phyloP scores from a whole-genome alignment of 805 yeast genomes.

The Barnettozyma sucrosica region DNA sequence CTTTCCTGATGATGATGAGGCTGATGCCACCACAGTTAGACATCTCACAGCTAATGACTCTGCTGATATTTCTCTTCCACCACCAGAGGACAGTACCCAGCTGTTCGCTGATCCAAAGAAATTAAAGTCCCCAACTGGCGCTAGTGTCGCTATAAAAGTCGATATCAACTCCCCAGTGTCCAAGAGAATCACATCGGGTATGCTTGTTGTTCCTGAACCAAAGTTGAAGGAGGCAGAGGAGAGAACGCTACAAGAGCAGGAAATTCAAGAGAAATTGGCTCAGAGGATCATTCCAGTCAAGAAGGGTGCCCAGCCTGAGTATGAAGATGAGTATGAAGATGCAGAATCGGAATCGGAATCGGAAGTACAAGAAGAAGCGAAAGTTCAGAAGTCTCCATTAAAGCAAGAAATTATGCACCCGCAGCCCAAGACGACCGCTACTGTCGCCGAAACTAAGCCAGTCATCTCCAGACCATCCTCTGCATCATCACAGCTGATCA shows the following conservation, averaged over 20 bases:
- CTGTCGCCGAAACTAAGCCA: neutral
- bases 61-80: slow-evolving; percentile 28
- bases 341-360: slow-evolving; percentile 1
- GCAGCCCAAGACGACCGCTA: neutral
- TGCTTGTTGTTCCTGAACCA: slow-evolving; percentile 39
- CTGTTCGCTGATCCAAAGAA: slow-evolving; percentile 23
- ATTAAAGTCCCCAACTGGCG: slow-evolving; percentile 11
- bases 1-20: slow-evolving; percentile 25
- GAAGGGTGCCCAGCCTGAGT: slow-evolving; percentile 6
- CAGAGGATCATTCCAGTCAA: slow-evolving; percentile 21
- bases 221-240: slow-evolving; percentile 35
- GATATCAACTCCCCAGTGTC: slow-evolving; percentile 18
- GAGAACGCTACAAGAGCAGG: slow-evolving; percentile 34
- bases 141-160: slow-evolving; percentile 16
- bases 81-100: slow-evolving; percentile 21
- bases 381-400: neutral
- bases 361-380: slow-evolving; percentile 2
- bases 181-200: slow-evolving; percentile 38
- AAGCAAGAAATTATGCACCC: neutral
- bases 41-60: slow-evolving; percentile 28
- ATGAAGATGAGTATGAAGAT: neutral
- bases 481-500: slow-evolving; percentile 1
- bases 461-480: slow-evolving; percentile 1
- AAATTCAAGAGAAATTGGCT: slow-evolving; percentile 22
- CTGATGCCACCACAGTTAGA: slow-evolving; percentile 20